These are phyloP conservation scores for Canavalia gladiata DNA, from an alignment of 306 rosid species.

Conservation along the genomic window DNA sequence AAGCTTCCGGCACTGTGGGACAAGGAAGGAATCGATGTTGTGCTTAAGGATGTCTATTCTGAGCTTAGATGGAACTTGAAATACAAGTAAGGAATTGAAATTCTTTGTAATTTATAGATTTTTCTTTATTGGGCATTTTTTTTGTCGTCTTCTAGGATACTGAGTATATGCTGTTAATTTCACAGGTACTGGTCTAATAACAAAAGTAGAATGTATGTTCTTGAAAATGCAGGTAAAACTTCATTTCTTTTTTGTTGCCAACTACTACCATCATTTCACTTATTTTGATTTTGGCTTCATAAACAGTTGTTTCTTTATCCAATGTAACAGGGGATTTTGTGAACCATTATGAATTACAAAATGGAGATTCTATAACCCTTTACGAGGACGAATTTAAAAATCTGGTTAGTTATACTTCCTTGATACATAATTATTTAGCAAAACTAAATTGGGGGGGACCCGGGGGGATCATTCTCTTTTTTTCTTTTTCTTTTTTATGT, in stretches of 20 bases:
- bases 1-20: slow-evolving; percentile 60
- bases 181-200: slow-evolving; percentile 74
- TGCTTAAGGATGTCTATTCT: slow-evolving; percentile 62
- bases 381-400: slow-evolving; percentile 62
- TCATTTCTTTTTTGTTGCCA: not conserved
- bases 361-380: slow-evolving; percentile 66
- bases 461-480: too few species aligned
- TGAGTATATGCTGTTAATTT: not conserved
- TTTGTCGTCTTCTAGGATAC: not conserved
- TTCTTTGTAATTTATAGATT: not conserved
- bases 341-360: slow-evolving; percentile 50
- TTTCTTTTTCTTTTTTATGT: not conserved
- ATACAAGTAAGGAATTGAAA: slow-evolving; percentile 56
- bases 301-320: not conserved
- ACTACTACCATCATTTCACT: not conserved
- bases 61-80: slow-evolving; percentile 55
- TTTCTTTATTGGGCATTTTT: not conserved
- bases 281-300: not conserved
- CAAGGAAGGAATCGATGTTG: slow-evolving; percentile 59
- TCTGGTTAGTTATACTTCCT: slow-evolving; percentile 62
- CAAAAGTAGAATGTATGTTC: slow-evolving; percentile 74
- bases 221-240: slow-evolving; percentile 65
- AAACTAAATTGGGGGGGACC: too few species aligned
- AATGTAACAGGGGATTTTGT: slow-evolving; percentile 64
- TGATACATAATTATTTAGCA: slow-evolving; percentile 27